Evolutionary conservation across 164 flowering plant genomes (phyloP), one percentile per base, ranked within the genome.

Genomic region (Tinospora cordifolia): DNA sequence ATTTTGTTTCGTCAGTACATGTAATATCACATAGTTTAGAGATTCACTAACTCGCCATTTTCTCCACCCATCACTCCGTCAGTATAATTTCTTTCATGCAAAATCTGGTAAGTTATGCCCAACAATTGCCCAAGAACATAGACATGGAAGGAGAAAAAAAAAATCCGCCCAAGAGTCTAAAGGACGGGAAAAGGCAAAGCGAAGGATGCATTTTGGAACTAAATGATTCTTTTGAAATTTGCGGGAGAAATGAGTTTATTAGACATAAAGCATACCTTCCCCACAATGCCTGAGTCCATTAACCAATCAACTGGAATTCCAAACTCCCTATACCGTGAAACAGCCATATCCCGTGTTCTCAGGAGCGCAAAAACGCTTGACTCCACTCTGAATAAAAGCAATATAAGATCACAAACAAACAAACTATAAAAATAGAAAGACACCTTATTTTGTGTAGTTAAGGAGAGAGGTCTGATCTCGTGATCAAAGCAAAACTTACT

Each of bases 301-400:
- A 94, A 74, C 99, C 99, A 94, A 72, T 94, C 83, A 63, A 83
- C 83, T 17, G 99, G 98, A 65, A 94, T 90, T 63, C 99, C 96
- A 72, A 92, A 94, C 70, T 89, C 97, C 72, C 72, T 86, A 71
- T 89, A 92, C 46, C 98, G 81, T 22, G 97, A 90, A 65, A 87
- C 77, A 66, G 99, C 97, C 97, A 90, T 88, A 79, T 94, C 99
- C 49, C 97, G 80, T 38, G 97, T 92, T 14, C 98, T 88, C 58
- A 92, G 69, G 39, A 92, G 89, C 36, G 97, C 98, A 78, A 84
- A 92, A 4, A 94, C 98, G 77, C 96, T 92, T 62, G 88, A 85
- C 72, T 94, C 99, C 77, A 94, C 90, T 79, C 99, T 94, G 88
- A 11, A 44, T 38, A 71, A 62, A 54, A 54, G 19, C 60, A 54